Evolutionary conservation across 345 rosid species (phyloP), one percentile per base, ranked within the genome.

Genomic region (Acer yangbiense): DNA sequence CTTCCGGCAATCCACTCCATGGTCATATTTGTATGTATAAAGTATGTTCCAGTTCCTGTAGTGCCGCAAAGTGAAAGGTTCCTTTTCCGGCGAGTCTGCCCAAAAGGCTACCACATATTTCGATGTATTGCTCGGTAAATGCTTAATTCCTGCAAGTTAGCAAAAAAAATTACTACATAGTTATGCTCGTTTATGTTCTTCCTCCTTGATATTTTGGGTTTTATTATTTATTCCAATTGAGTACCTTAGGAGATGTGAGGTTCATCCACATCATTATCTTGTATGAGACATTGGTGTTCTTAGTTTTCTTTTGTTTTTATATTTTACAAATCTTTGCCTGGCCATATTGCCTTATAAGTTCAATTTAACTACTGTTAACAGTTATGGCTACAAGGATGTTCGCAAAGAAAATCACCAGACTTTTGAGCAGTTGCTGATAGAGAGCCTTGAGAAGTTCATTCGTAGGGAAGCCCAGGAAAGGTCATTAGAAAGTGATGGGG

Each of bases 1-100:
- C 99, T 96, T 66, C 99, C 98, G 8, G 99, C 99, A 64, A 88
- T 96, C 70, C 99, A 96, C 75, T 94, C 99, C 46, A 96, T 96
- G 99, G 85, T 96, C 79, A 96, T 96, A 79, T 96, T 94, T 83
- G 98, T 96, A 18, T 88, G 95, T 76, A 94, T 96, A 57, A 96
- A 96, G 84, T 94, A 96, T 78, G 98, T 96, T 69, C 99, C 99
- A 7, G 95, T 96, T 80, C 96, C 98, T 74, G 83, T 90, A 66
- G 98, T 96, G 76, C 99, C 98, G 61, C 98, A 92, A 83, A 90
- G 89, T 83, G 98, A 96, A 86, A 86, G 99, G 82, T 96, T 96
- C 88, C 97, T 94, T 77, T 96, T 96, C 90, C 92, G 95, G 65
- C 90, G 97, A 32, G 99, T 94, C 76, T 94, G 98, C 83, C 86